Conservation (phyloP, 352 stramenopile species). For the Saprolegnia diclina region DNA sequence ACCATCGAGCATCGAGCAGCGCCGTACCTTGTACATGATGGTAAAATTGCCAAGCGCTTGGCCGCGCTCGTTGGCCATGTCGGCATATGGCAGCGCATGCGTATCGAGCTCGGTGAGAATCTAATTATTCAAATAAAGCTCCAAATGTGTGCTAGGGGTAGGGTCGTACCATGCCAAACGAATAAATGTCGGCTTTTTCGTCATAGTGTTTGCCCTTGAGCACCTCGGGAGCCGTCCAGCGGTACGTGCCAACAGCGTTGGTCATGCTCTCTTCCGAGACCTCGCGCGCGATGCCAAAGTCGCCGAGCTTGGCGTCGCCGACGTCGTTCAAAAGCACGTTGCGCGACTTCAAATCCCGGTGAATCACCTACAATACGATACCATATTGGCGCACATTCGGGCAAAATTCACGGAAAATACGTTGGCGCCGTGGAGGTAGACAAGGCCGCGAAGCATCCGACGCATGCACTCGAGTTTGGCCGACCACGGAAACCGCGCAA, state of each 20-base stretch:
- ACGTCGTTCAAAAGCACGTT: conserved; percentile 23
- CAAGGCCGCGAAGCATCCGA: conserved; percentile 8
- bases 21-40: conserved; percentile 26
- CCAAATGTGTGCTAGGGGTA: not conserved
- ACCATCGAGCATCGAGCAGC: not conserved
- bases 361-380: conserved; percentile 14
- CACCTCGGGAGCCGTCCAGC: conserved; percentile 24
- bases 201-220: conserved; percentile 27
- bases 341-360: conserved; percentile 20
- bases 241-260: conserved; percentile 22
- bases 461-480: not conserved
- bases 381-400: no score
- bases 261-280: conserved; percentile 24
- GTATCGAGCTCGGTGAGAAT: conserved; percentile 24
- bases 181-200: conserved; percentile 27
- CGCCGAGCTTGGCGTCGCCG: conserved; percentile 15
- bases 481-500: conserved; percentile 7
- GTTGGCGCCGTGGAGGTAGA: conserved; percentile 11
- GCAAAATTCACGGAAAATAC: not conserved
- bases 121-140: conserved; percentile 3
- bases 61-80: conserved; percentile 9
- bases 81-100: conserved; percentile 18
- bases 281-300: conserved; percentile 25
- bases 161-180: conserved; percentile 23
- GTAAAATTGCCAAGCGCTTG: conserved; percentile 25